Evolutionary conservation across 202 grass and related monocot species (phyloP), one percentile per base, ranked within the genome.

Genomic region (Eragrostis tef): DNA sequence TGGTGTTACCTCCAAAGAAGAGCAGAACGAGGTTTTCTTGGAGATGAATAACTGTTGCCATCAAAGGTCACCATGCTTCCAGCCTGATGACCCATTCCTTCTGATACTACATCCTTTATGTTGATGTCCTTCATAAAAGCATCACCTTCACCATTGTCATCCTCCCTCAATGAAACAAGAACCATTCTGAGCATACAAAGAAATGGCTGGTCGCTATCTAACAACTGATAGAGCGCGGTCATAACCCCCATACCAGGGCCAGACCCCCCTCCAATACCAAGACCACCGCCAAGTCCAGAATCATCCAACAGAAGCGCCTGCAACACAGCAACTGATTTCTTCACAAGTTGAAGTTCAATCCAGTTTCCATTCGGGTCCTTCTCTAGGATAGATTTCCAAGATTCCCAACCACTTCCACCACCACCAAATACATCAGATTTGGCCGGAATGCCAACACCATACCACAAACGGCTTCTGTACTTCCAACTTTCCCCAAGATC

Each of bases 131-230:
- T 86, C 56, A 76, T 87, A 81, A 95, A 89, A 78, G 85, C 80
- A 65, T 90, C 93, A 65, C 87, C 74, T 62, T 93, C 90, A 73
- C 92, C 88, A 64, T 85, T 90, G 71, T 98, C 92, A 83, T 98
- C 92, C 78, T 98, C 95, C 88, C 95, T 93, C 95, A 98, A 91
- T 12, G 92, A 94, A 90, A 89, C 88, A 91, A 98, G 95, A 76
- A 89, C 89, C 92, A 93, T 90, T 73, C 95, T 85, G 22, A 98
- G 90, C 95, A 98, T 98, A 73, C 95, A 98, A 80, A 98, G 85
- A 89, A 98, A 98, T 83, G 95, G 95, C 62, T 98, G 95, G 61
- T 98, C 95, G 11, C 95, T 98, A 81, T 98, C 95, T 86, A 98
- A 81, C 69, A 95, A 86, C 83, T 95, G 95, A 86, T 95, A 95